Conservation (phyloP, 306 rosid species). For the Quercus wislizeni region DNA sequence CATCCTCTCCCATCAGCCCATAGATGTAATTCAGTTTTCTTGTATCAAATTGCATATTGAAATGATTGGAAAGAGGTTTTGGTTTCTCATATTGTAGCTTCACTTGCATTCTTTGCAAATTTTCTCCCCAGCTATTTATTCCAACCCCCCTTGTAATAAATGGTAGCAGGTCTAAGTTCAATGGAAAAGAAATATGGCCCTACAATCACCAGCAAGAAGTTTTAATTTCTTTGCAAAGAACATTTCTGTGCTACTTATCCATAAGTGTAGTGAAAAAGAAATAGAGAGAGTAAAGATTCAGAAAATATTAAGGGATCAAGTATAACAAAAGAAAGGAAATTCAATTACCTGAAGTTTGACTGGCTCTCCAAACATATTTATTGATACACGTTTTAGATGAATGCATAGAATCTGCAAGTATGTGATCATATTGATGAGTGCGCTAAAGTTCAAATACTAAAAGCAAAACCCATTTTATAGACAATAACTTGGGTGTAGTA, state of each 20-base stretch:
- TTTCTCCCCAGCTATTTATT: constrained; percentile 38
- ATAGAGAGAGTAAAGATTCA: too few relatives aligned
- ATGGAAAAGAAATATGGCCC: constrained; percentile 84
- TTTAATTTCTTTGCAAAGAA: not conserved
- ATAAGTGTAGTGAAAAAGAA: not conserved
- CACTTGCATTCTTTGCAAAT: constrained; percentile 29
- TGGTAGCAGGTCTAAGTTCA: constrained; percentile 59
- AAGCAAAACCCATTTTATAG: not conserved
- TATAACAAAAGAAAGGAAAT: constrained; percentile 18
- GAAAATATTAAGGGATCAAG: not conserved
- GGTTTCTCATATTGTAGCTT: constrained; percentile 23
- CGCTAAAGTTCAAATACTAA: not conserved
- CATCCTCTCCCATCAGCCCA: constrained; percentile 27
- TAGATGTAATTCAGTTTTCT: constrained; percentile 24
- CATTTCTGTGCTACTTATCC: not conserved
- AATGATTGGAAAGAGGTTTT: constrained; percentile 26
- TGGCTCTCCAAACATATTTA: constrained; percentile 55
- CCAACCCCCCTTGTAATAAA: constrained; percentile 67
- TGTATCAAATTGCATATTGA: constrained; percentile 31
- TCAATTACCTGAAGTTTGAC: constrained; percentile 65
- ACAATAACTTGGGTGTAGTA: not conserved
- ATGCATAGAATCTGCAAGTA: constrained; percentile 79
- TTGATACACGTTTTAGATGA: constrained; percentile 71
- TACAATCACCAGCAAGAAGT: constrained; percentile 32
- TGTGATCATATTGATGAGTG: constrained; percentile 5